phyloP scores from a whole-genome alignment of 768 basidiomycete genomes.

The Leccinellum albellum region DNA sequence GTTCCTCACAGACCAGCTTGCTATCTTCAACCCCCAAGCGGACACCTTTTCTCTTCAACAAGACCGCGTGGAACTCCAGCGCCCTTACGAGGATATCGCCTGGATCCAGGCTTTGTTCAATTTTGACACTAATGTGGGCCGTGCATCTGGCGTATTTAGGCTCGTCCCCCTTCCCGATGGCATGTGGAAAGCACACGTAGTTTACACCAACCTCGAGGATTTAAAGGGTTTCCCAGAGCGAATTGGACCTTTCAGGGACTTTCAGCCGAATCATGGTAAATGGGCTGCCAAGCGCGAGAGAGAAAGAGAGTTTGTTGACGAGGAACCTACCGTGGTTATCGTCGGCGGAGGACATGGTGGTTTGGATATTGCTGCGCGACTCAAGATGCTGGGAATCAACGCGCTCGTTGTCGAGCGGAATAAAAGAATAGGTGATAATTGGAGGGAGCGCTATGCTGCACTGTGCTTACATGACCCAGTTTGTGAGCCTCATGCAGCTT shows the following conservation, averaged over 20 bases:
- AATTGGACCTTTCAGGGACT: constrained; percentile 42
- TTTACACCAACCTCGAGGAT: constrained; percentile 51
- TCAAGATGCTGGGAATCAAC: constrained; percentile 31
- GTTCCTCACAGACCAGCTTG: constrained; percentile 48
- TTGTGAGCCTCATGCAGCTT: constrained; percentile 17
- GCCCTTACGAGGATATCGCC: constrained; percentile 33
- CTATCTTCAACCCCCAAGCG: constrained; percentile 14
- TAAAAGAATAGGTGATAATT: constrained; percentile 29
- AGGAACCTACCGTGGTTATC: constrained; percentile 50
- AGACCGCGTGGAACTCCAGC: constrained; percentile 19
- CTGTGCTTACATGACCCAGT: constrained; percentile 33
- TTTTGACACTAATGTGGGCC: constrained; percentile 41
- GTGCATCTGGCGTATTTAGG: constrained; percentile 42
- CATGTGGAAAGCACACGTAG: constrained; percentile 44
- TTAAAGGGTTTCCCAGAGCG: constrained; percentile 44
- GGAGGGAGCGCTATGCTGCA: constrained; percentile 29
- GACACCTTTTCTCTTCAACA: constrained; percentile 23
- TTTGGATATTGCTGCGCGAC: constrained; percentile 53
- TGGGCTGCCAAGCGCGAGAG: constrained; percentile 28
- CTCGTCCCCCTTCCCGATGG: constrained; percentile 41
- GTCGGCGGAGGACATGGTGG: constrained; percentile 54
- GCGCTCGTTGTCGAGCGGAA: constrained; percentile 25
- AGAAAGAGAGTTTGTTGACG: constrained; percentile 31
- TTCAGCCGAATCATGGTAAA: constrained; percentile 33
- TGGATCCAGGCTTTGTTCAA: constrained; percentile 45